phyloP scores from a whole-genome alignment of 495 filamentous ascomycete genomes.

The Penicillium cosmopolitanum region DNA sequence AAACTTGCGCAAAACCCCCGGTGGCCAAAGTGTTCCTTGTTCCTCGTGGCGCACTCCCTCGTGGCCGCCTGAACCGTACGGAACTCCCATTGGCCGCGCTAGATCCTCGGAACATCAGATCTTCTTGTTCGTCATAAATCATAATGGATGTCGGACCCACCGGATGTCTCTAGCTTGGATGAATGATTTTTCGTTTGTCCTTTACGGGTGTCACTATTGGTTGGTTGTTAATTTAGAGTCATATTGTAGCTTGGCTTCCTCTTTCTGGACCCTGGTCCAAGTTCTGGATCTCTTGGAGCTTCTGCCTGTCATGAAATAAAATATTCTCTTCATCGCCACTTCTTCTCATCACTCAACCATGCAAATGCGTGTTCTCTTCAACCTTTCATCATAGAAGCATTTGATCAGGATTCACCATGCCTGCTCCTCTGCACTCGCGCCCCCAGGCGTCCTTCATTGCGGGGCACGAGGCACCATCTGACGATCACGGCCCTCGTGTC shows the following conservation, averaged over 20 bases:
- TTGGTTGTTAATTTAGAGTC: conserved; percentile 7
- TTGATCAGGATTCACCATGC: conserved; percentile 28
- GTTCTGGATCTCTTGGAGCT: not conserved
- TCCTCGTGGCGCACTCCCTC: conserved; percentile 5
- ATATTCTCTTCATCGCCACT: not conserved
- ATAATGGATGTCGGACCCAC: conserved; percentile 8
- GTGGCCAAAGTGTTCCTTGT: conserved; percentile 3
- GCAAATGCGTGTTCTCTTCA: conserved; percentile 1
- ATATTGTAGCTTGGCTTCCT: conserved; percentile 36
- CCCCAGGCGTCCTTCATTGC: conserved; percentile 30
- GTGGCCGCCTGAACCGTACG: not conserved
- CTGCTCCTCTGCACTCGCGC: conserved; percentile 35
- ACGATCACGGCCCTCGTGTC: conserved; percentile 31
- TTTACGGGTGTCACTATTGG: conserved; percentile 6
- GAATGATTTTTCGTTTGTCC: not conserved
- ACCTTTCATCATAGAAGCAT: conserved; percentile 4
- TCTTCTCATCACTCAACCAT: conserved; percentile 11
- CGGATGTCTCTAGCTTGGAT: conserved; percentile 4
- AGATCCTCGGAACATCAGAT: not conserved
- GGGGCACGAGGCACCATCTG: conserved; percentile 21
- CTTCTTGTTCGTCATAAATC: not conserved
- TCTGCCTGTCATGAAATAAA: conserved; percentile 19
- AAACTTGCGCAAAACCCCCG: conserved; percentile 18
- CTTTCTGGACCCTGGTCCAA: conserved; percentile 13
- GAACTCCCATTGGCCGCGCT: not conserved